Base-by-base conservation (phyloP, 129 eudicot genomes). In the Dittrichia graveolens region DNA sequence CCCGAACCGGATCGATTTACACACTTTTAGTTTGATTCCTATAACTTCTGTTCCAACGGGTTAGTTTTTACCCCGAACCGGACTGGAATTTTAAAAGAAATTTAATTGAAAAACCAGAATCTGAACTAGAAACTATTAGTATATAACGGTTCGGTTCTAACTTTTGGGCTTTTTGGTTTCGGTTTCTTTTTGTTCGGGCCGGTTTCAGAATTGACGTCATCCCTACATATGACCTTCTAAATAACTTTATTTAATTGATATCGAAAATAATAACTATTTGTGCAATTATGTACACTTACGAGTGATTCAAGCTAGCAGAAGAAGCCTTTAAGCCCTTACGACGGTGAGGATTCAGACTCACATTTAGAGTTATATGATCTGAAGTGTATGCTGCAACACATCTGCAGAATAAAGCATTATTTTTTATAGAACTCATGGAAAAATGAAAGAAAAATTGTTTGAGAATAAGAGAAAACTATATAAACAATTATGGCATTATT, bases 271-370 rank as follows among this genome's bases (percentile, higher is more conserved):
- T 38, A n/a, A 37, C 9, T 60, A 12, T 13, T 18, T 16, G 7
- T 57, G 31, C 9, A 15, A 58, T 15, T n/a, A 5, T 19, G 4
- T 40, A 43, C 14, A 84, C 98, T 89, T 69, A 89, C 98, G 98
- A 84, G 78, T 92, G 98, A 76, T 82, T 88, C 64, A 92, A 78
- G 83, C 96, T 92, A 68, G 87, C 75, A 54, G 83, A 76, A 37
- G 82, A 16, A 16, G 87, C 71, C 80, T 74, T 89, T 72, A 92
- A 72, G 69, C 83, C 95, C 83, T 70, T 79, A 31, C 72, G 57
- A 11, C 95, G 96, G 67, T 92, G 98, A 81, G 98, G 98, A 70
- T 92, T 89, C 72, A 90, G 31, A 67, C 95, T 87, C 4, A 87
- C 85, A 61, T 48, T 66, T 37, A 87, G 74, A 59, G 89, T 89